Base-by-base conservation (phyloP, 2,329 filamentous ascomycete genomes). In the Sarocladiaceae sp. region DNA sequence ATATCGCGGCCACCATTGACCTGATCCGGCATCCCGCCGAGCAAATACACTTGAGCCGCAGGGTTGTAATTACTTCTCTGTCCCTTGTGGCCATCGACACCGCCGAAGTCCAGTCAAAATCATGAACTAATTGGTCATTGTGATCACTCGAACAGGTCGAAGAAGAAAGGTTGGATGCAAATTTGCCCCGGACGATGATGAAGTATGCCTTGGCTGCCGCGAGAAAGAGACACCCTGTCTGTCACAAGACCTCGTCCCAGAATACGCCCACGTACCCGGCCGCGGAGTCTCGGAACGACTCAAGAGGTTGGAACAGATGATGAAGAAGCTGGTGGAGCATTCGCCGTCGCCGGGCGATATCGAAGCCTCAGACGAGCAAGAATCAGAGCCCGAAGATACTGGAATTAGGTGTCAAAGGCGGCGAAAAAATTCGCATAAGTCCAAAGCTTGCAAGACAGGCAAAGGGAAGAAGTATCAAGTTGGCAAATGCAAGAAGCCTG, bases 121-220 rank as follows among this genome's bases (percentile, higher is more conserved):
- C 50, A 13, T n/a, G 31, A 33, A n/a, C n/a, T n/a, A n/a, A n/a
- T n/a, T n/a, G n/a, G n/a, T n/a, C n/a, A n/a, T n/a, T n/a, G n/a
- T n/a, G n/a, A n/a, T n/a, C n/a, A n/a, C n/a, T n/a, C n/a, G n/a
- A n/a, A n/a, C n/a, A 67, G 65, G 65, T 31, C 64, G 65, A 12
- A 71, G 77, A 46, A 72, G 79, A 42, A 83, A 83, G 62, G 71
- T 77, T 22, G 70, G 71, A 10, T 83, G 80, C 60, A 72, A 71
- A 15, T 77, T 77, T 57, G 62, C 63, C 33, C 59, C 66, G 3
- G 62, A 70, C 3, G 64, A 67, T 10, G 72, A 75, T 12, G 49
- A 65, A 3, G 57, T 71, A 2, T 83, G 79, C 53, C 62, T 71
- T 26, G 71, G 70, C 3, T 83, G 79, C 59, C 61, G 66, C 11